These are phyloP conservation scores for Ceratorhiza oryzae-sativae DNA, from an alignment of 1,284 basidiomycete species.

Conservation along the genomic window DNA sequence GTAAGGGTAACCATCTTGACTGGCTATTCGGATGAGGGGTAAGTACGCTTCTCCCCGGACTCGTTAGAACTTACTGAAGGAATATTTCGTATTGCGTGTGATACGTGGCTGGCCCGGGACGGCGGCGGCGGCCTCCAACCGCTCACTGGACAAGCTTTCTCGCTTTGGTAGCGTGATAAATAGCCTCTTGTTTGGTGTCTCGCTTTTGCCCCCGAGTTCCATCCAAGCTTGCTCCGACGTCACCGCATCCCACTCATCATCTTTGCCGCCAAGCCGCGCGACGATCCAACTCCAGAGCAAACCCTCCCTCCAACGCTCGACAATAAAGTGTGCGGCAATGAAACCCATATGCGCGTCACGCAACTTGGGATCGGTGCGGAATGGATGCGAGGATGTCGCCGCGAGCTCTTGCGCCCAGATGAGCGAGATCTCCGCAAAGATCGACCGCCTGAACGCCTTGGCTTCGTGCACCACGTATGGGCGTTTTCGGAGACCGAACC, in stretches of 20 bases:
- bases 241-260: slow-evolving; percentile 48
- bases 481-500: slow-evolving; percentile 41
- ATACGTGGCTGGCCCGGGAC: background rate
- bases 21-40: slow-evolving; percentile 42
- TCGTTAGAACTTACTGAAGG: slow-evolving; percentile 13
- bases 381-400: slow-evolving; percentile 35
- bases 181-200: background rate
- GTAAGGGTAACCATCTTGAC: slow-evolving; percentile 49
- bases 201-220: slow-evolving; percentile 2
- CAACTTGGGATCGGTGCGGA: slow-evolving; percentile 30
- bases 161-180: background rate
- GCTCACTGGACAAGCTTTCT: slow-evolving; percentile 10
- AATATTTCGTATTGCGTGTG: slow-evolving; percentile 7
- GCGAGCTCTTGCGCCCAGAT: slow-evolving; percentile 41
- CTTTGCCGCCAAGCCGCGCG: slow-evolving; percentile 49
- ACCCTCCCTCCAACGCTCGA: slow-evolving; percentile 50
- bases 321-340: slow-evolving; percentile 31
- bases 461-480: slow-evolving; percentile 42
- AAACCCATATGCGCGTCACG: slow-evolving; percentile 30
- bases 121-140: background rate
- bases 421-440: slow-evolving; percentile 38
- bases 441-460: slow-evolving; percentile 36
- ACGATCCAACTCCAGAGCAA: slow-evolving; percentile 56
- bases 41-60: background rate
- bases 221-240: slow-evolving; percentile 6